Base-by-base conservation (phyloP, 306 rosid genomes). In the Neltuma alba region DNA sequence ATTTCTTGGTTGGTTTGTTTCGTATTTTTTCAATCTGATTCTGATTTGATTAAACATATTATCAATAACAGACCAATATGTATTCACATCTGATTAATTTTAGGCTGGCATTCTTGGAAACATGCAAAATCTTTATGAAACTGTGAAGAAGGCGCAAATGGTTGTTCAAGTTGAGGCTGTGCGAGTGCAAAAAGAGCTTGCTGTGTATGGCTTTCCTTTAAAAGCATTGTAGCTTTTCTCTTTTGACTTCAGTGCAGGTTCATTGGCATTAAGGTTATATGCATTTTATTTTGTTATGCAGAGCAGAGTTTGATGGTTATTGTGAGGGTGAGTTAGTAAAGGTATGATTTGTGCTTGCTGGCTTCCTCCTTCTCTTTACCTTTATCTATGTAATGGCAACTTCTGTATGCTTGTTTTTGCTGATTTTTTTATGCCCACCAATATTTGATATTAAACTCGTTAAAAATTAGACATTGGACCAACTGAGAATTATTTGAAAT, bases 151-250 rank as follows among this genome's bases (percentile, higher is more conserved):
- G 75, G 98, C 96, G 5, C 96, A 92, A 54, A 89, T 81, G 87
- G 96, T 92, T 81, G 93, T 94, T 86, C 97, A 91, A 89, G 88
- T 91, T 71, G 98, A 94, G 76, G 91, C 97, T 41, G 90, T 82
- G 79, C 84, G 90, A n/a, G 97, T 92, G 76, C 94, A 92, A 85
- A 92, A 94, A 84, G 94, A 92, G 84, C 93, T 92, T 78, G 93
- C 93, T 50, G 91, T 27, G 90, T 94, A 89, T 79, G 91, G 23
- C 72, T 74, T n/a, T 65, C 79, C 64, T 44, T 73, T 40, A 64
- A 76, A 57, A 55, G 47, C 76, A 74, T 70, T 83, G 63, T 75
- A 71, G 68, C 68, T 6, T 77, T 72, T 55, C 31, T 74, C 82
- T 58, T 42, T 45, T 54, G 5, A 38, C 70, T 25, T 57, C 61